Evolutionary conservation across 108 stramenopile genomes (phyloP), one percentile per base, ranked within the genome.

Genomic region (Nitzschia palea): DNA sequence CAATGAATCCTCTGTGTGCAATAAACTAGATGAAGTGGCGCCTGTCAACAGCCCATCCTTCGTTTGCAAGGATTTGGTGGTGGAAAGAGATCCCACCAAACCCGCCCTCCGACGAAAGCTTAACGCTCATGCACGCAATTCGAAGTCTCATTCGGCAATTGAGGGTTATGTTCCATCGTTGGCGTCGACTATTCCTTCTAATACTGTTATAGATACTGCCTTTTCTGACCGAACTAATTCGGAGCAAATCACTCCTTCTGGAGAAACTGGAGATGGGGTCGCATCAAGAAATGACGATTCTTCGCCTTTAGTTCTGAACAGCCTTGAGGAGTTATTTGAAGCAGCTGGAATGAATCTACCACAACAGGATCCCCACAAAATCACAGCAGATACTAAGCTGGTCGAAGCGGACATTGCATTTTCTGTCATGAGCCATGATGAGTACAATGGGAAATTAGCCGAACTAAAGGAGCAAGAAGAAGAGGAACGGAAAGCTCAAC

Each of bases 401-500:
- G 58, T 79, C 34, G 81, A 82, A 59, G 76, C 78, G 4, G 55
- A 82, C 32, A 47, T 82, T 29, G 34, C 68, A 6, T 82, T 82
- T 73, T 72, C 67, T 5, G 78, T 78, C 44, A 78, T 82, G 74
- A 58, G 78, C 0, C 31, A 68, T 31, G 74, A 76, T 25, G 70
- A 82, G 35, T 82, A 72, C 48, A 51, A 74, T 14, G 65, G 34
- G 0, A 53, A 63, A 18, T 17, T 74, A 33, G 25, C 55, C 25
- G 27, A 74, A 29, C 32, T 59, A 14, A 66, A 58, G 31, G 42
- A 67, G 27, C 26, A 77, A 25, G 59, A 72, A 4, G 65, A 67
- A 42, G 51, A 65, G 32, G 70, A 67, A 57, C 65, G 27, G 23
- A 30, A 67, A 47, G 54, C 55, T 12, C 58, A 71, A 28, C 23